A percentile compares a stretch with the other conserved stretches of the same genome.
Conservation (phyloP, 768 basidiomycete genomes). For the Suillus occidentalis region DNA sequence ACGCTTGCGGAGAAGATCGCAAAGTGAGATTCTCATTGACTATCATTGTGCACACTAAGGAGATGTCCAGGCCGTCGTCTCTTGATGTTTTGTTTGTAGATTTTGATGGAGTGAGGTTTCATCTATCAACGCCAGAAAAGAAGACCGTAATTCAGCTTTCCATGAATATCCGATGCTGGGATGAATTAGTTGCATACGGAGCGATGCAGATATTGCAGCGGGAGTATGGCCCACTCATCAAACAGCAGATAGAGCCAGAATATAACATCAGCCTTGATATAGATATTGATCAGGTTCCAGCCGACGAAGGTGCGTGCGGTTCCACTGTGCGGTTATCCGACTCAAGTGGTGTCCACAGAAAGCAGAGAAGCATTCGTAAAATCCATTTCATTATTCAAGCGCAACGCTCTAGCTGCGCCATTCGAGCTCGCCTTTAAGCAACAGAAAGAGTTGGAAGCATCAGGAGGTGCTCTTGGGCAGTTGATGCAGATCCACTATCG, state of each 20-base stretch:
- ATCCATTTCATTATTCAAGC: conserved; percentile 83
- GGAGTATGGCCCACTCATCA: conserved; percentile 79
- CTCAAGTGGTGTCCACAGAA: conserved; percentile 46
- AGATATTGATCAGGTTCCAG: conserved; percentile 83
- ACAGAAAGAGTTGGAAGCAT: conserved; percentile 82
- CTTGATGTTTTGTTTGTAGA: conserved; percentile 97
- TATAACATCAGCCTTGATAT: conserved; percentile 87
- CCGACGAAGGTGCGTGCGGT: conserved; percentile 64
- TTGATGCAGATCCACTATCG: conserved; percentile 94
- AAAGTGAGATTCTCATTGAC: conserved; percentile 56
- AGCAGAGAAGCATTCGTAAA: conserved; percentile 76
- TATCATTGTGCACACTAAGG: conserved; percentile 16
- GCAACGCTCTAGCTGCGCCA: conserved; percentile 92
- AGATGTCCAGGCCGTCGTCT: conserved; percentile 69
- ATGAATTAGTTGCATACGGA: conserved; percentile 86
- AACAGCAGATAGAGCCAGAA: conserved; percentile 73
- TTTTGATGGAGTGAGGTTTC: conserved; percentile 96
- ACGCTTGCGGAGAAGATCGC: conserved; percentile 83
- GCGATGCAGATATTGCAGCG: conserved; percentile 74
- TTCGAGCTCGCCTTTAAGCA: conserved; percentile 86
- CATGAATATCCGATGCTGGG: conserved; percentile 98
- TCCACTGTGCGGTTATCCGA: conserved; percentile 1
- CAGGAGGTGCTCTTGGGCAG: conserved; percentile 67
- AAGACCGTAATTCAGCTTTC: conserved; percentile 84
- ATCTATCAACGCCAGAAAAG: conserved; percentile 82